Percentiles rank a stretch among this genome's conserved stretches.
phyloP scores from a whole-genome alignment of 106 monocot genomes.

The Apostasia ramifera region DNA sequence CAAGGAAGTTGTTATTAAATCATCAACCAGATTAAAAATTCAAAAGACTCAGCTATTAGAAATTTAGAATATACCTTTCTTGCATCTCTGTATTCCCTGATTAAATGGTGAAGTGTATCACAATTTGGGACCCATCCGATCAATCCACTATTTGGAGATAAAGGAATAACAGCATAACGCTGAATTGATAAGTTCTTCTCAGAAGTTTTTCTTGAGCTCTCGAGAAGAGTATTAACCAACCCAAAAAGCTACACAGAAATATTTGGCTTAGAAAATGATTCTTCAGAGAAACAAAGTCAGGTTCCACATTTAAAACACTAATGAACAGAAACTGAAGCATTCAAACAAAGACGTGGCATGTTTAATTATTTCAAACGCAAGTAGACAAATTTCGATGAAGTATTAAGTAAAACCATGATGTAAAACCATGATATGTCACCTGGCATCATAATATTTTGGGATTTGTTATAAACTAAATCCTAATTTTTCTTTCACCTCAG shows the following conservation, averaged over 20 bases:
- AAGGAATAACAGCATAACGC: conserved; percentile 93
- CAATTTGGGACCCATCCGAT: conserved; percentile 99
- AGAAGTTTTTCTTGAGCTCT: conserved; percentile 91
- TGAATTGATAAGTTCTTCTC: conserved; percentile 97
- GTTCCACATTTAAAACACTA: no score
- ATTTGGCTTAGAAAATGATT: background rate
- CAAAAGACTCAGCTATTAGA: background rate
- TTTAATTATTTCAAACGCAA: no score
- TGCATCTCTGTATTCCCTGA: conserved; percentile 90
- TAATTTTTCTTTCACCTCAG: no score
- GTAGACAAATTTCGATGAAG: no score
- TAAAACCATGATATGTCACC: no score
- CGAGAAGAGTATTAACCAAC: conserved; percentile 90
- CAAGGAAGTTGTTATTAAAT: background rate
- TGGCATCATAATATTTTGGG: no score
- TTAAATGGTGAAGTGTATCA: conserved; percentile 91
- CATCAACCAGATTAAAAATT: background rate
- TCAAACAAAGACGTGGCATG: no score
- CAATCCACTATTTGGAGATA: conserved; percentile 95
- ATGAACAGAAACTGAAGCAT: no score
- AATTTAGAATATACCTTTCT: conserved; percentile 55
- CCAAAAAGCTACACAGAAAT: conserved; percentile 77
- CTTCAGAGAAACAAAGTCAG: background rate
- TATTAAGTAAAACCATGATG: no score
- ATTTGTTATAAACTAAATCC: no score